Evolutionary conservation across 2,329 filamentous ascomycete genomes (phyloP).

Genomic region (Fusarium avenaceum): DNA sequence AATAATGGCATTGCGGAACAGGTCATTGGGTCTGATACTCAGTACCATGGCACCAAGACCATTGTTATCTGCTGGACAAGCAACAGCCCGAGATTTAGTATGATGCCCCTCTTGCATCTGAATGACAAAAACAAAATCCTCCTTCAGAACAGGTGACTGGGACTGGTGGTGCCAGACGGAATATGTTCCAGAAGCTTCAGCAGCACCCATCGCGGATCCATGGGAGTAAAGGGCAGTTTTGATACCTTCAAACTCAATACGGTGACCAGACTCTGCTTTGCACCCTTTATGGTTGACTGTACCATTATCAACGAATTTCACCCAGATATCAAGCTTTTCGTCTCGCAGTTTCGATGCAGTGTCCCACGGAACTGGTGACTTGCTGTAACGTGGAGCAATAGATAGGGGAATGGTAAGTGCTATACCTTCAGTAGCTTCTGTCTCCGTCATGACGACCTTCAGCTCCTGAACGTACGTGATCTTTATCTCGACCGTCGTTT

Average conservation of each 20-base stretch:
- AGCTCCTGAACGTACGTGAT: not conserved
- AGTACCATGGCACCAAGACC: not conserved
- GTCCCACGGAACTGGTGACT: accelerated
- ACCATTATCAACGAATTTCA: accelerated
- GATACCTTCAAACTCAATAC: accelerated
- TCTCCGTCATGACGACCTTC: not conserved
- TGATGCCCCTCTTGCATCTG: not conserved
- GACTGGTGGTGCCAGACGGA: not conserved
- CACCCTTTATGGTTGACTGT: not conserved
- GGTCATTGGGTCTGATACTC: not conserved
- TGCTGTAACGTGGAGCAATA: not conserved
- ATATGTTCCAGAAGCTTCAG: too few relatives aligned
- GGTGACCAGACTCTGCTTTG: not conserved
- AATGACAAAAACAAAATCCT: not conserved
- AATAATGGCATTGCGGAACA: not conserved
- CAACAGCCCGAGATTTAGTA: not conserved
- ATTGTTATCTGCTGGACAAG: accelerated
- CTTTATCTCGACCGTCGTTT: accelerated
- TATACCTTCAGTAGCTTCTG: accelerated
- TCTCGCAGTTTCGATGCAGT: accelerated
- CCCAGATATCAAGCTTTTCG: not conserved
- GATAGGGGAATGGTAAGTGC: not conserved
- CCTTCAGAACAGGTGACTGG: accelerated
- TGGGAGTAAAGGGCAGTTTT: not conserved
- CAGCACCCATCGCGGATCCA: too few relatives aligned